Evolutionary conservation across 805 yeast genomes (phyloP), one percentile per base, ranked within the genome.

Genomic region (Wickerhamomyces hampshirensis): DNA sequence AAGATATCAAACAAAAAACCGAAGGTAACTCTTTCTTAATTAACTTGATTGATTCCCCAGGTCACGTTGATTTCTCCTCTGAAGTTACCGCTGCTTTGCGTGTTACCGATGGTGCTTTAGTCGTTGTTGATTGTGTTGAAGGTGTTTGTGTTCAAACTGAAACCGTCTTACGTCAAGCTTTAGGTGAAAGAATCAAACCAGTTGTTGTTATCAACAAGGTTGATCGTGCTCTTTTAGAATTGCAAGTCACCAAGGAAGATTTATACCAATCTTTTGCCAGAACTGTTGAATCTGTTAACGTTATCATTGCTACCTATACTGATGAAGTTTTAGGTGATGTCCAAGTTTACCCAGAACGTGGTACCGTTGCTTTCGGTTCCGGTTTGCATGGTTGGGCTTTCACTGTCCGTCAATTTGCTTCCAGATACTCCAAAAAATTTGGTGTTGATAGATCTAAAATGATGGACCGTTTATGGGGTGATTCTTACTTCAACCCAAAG

Each of bases 371-470:
- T 58, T 91, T 91, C 73, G 98, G 96, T 78, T 93, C 98, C 70
- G 98, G 98, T 84, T 79, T 91, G 66, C 98, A 91, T 82, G 98
- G 98, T 73, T 91, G 98, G 98, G 98, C 97, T 68, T 91, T 91
- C 91, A 91, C 98, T 60, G 84, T 91, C 66, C 87, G 98, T 74
- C 98, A 91, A 79, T 91, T 91, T 60, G 97, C 98, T 60, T 71
- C 76, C 74, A 86, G 96, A 77, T 91, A 93, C 82, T 80, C 96
- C 69, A 88, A 89, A 88, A 93, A 91, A 77, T 91, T 93, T 69
- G 98, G 98, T 88, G 98, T 91, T 65, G 97, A 91, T 85, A 81
- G 86, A 69, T 54, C 66, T 48, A 91, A 93, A 86, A 88, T 91
- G 98, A 86, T 87, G 96, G 91, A 86, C 73, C 84, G 97, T 78